Evolutionary conservation across 495 filamentous ascomycete genomes (phyloP).

Genomic region (Letharia lupina): DNA sequence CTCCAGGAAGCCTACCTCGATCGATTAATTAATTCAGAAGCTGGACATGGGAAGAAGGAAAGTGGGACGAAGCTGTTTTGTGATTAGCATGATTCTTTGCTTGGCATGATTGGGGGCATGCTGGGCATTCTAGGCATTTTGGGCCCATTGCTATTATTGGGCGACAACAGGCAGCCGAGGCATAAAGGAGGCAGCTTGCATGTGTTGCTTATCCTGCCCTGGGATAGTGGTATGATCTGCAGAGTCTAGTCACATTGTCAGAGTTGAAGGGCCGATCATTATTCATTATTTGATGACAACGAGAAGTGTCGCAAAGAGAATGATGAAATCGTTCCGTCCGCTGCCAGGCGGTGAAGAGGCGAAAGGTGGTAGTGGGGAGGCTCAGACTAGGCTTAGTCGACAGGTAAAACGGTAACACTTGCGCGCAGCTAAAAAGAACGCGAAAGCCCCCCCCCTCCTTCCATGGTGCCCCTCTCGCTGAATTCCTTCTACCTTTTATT

Average conservation of each 20-base stretch:
- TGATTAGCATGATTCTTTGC: not conserved
- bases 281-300: too few species aligned
- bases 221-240: not conserved
- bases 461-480: too few species aligned
- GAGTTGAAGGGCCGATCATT: not conserved
- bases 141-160: too few species aligned
- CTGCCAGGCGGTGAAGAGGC: not conserved
- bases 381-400: slow-evolving; percentile 2
- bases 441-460: not conserved
- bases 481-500: too few species aligned
- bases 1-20: not conserved
- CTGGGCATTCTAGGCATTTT: not conserved
- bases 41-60: not conserved
- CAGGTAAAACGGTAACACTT: not conserved
- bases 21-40: not conserved
- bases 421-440: not conserved
- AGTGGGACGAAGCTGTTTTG: not conserved
- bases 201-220: not conserved
- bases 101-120: not conserved
- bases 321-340: not conserved
- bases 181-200: not conserved
- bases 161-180: too few species aligned
- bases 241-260: not conserved
- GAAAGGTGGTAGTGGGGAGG: not conserved
- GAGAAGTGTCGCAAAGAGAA: too few species aligned